Conservation (phyloP, 2,329 filamentous ascomycete species). For the Exophiala dermatitidis region DNA sequence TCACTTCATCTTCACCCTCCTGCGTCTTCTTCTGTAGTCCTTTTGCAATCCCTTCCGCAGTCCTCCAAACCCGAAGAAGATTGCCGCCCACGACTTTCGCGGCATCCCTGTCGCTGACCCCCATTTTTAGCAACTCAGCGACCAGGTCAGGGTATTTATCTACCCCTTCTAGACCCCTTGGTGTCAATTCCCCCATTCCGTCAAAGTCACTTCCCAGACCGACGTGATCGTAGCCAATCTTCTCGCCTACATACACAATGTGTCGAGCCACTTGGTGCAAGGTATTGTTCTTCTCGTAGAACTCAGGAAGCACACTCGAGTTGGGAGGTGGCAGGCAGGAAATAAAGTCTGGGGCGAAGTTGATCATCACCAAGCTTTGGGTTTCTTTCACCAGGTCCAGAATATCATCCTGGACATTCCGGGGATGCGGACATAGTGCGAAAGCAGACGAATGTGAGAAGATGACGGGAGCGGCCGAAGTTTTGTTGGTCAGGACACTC, state of each 20-base stretch:
- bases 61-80: constrained; percentile 73
- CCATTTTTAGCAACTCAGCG: constrained; percentile 63
- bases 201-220: constrained; percentile 89
- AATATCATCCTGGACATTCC: constrained; percentile 83
- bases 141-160: constrained; percentile 74
- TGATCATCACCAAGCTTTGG: constrained; percentile 80
- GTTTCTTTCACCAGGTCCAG: constrained; percentile 66
- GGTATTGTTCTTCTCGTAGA: constrained; percentile 62
- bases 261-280: constrained; percentile 72
- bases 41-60: constrained; percentile 64
- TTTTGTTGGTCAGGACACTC: constrained; percentile 57
- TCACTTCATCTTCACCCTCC: constrained; percentile 38
- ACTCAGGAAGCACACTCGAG: constrained; percentile 59
- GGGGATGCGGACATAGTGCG: constrained; percentile 73
- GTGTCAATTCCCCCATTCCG: constrained; percentile 50
- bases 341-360: constrained; percentile 76
- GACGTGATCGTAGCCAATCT: constrained; percentile 81
- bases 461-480: constrained; percentile 64
- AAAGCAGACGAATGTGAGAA: constrained; percentile 83
- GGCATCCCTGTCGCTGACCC: constrained; percentile 66
- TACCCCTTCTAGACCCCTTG: constrained; percentile 74
- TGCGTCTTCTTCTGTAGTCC: constrained; percentile 55
- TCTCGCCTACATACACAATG: constrained; percentile 70
- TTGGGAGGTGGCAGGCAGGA: constrained; percentile 59
- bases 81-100: constrained; percentile 73